These are phyloP conservation scores for Eucalyptus polybractea DNA, from an alignment of 345 rosid genomes.

Conservation along the genomic window DNA sequence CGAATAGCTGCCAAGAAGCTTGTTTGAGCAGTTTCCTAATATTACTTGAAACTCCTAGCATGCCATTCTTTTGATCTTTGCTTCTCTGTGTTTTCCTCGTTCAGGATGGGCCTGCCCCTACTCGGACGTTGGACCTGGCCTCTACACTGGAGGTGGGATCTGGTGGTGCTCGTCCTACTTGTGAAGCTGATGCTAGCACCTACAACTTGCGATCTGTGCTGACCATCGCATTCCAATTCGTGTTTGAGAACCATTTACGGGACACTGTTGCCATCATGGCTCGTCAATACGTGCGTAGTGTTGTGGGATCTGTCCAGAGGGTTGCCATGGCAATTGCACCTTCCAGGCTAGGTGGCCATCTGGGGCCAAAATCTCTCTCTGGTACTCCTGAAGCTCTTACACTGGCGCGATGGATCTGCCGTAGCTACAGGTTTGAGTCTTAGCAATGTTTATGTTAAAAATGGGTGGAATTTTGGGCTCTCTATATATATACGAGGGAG, in stretches of 20 bases:
- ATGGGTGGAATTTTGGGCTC: background rate
- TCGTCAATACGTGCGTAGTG: constrained; percentile 78
- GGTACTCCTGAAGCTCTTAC: constrained; percentile 94
- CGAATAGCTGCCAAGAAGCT: background rate
- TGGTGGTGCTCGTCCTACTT: constrained; percentile 40
- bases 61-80: background rate
- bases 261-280: constrained; percentile 96
- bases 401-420: constrained; percentile 67
- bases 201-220: constrained; percentile 73
- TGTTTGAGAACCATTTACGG: constrained; percentile 67
- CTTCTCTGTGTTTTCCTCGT: background rate
- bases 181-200: constrained; percentile 38
- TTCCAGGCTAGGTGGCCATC: constrained; percentile 25
- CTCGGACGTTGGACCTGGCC: constrained; percentile 86
- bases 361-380: constrained; percentile 50
- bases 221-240: constrained; percentile 89
- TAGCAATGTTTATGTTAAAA: background rate
- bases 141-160: constrained; percentile 68
- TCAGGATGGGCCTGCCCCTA: constrained; percentile 51
- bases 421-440: constrained; percentile 67
- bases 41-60: background rate
- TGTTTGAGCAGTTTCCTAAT: background rate
- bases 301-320: constrained; percentile 92
- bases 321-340: constrained; percentile 95
- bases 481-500: background rate